Base-by-base conservation (phyloP, 768 basidiomycete species). In the Suillus tomentosus region DNA sequence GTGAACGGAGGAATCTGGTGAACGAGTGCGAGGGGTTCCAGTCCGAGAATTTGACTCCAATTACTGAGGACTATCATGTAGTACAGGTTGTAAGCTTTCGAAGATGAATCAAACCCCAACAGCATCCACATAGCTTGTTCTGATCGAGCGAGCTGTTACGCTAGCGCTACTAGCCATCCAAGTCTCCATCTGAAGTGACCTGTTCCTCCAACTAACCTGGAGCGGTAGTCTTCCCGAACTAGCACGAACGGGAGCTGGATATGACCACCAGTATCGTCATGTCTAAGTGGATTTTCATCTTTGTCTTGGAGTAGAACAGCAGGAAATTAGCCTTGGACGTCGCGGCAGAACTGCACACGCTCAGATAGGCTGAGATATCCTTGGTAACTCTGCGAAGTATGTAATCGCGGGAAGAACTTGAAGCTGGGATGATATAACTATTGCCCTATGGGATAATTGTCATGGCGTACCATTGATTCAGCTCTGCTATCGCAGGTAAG, bases 1-100 rank as follows among this genome's bases (percentile, higher is more conserved):
- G 40, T 73, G 45, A 66, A n/a, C 31, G 34, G 62, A 40, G 39
- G 10, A 40, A 17, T 40, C 4, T 57, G 3, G 22, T 24, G 22
- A 14, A 27, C 37, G n/a, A 56, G 36, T 37, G 22, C n/a, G 10
- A 57, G 22, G 39, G 2, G 7, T 57, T 15, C 14, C 22, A 57
- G 37, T 57, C 37, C 22, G 24, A 39, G 37, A 56, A 24, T 39
- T 27, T 27, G 27, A 27, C 36, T 14, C 7, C 37, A 9, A 10
- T 39, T 56, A 24, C 13, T 51, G 13, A 24, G 39, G 37, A 22
- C 22, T 8, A 27, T 17, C 24, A 56, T 51, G 24, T 50, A 27
- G 8, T 51, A 3, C 24, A 27, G 27, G 48, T 24, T 50, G 48
- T 8, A 50, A 24, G 7, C 14, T 50, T 50, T 24, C 48, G 24